Evolutionary conservation across 2,329 filamentous ascomycete species (phyloP).

Genomic region (Nigrograna mackinnonii): DNA sequence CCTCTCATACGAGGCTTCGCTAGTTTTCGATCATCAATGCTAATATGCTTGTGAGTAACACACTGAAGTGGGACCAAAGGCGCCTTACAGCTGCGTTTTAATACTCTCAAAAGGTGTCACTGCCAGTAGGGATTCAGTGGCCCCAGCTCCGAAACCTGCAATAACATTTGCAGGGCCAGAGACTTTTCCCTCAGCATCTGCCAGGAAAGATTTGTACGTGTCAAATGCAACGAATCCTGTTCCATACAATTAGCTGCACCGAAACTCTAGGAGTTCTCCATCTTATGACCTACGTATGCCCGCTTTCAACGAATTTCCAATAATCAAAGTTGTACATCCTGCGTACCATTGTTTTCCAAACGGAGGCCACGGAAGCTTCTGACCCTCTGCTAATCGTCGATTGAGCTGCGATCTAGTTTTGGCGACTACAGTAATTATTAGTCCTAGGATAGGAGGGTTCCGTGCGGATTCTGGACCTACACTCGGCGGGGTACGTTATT

Average conservation of each 20-base stretch:
- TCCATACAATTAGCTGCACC: constrained; percentile 1
- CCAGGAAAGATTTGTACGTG: constrained; percentile 82
- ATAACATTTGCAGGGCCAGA: constrained; percentile 89
- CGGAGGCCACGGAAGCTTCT: constrained; percentile 93
- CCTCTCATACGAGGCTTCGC: constrained; percentile 84
- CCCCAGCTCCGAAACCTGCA: constrained; percentile 90
- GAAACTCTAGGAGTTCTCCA: not conserved
- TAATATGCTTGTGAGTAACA: constrained; percentile 34
- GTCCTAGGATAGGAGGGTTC: constrained; percentile 13
- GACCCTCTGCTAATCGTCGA: constrained; percentile 73
- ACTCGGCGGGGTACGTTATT: constrained; percentile 94
- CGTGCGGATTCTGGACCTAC: constrained; percentile 51
- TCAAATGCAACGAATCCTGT: constrained; percentile 93
- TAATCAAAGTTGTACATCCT: constrained; percentile 93
- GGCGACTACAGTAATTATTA: constrained; percentile 63
- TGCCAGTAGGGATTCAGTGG: constrained; percentile 89
- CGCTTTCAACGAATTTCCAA: constrained; percentile 95
- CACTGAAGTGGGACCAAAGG: constrained; percentile 2
- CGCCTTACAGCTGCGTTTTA: constrained; percentile 79
- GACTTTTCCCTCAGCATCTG: constrained; percentile 83
- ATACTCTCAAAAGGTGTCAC: constrained; percentile 98
- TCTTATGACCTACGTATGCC: constrained; percentile 72
- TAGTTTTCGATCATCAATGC: constrained; percentile 92
- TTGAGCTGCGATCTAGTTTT: constrained; percentile 97
- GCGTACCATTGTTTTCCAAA: constrained; percentile 97